Conservation (phyloP, 2,329 filamentous ascomycete species). For the Talaromyces pinophilus region DNA sequence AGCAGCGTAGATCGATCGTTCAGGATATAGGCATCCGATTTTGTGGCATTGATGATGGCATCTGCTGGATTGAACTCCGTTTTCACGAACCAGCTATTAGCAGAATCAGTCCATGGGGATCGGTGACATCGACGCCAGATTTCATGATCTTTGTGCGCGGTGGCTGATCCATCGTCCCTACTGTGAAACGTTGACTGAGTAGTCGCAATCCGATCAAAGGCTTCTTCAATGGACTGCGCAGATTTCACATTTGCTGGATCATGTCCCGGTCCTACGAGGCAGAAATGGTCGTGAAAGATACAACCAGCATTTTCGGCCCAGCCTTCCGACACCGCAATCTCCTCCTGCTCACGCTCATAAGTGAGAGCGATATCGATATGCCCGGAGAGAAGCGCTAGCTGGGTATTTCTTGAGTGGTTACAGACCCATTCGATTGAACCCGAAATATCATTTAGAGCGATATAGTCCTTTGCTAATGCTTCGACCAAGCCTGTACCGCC, state of each 20-base stretch:
- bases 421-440: conserved; percentile 4
- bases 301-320: not conserved
- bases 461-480: not conserved
- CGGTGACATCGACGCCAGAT: conserved; percentile 6
- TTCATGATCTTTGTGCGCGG: not conserved
- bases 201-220: not conserved
- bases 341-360: not conserved
- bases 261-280: not conserved
- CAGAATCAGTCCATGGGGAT: not conserved
- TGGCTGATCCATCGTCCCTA: not conserved
- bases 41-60: not conserved
- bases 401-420: conserved; percentile 4
- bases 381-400: not conserved
- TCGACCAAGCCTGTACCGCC: not conserved
- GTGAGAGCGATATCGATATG: not conserved
- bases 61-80: not conserved
- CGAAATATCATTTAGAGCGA: not conserved
- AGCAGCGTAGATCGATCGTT: not conserved
- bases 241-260: not conserved
- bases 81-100: not conserved
- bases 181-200: not conserved
- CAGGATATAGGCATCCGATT: not conserved
- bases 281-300: conserved; percentile 5
- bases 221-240: not conserved
- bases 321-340: not conserved